Conservation (phyloP, 371 early-diverging fungal genomes). For the Syncephalastrum contaminatum region DNA sequence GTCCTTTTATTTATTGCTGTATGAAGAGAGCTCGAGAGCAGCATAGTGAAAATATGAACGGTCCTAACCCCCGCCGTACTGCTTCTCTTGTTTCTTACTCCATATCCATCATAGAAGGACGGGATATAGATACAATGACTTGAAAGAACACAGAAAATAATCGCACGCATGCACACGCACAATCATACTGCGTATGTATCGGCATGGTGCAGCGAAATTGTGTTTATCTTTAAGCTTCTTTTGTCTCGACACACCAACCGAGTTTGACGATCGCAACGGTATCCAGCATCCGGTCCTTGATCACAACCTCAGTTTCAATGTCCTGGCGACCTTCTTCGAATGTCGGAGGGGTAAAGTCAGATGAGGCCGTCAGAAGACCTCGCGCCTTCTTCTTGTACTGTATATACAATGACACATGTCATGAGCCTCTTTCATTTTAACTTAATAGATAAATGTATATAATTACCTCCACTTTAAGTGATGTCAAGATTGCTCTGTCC, state of each 20-base stretch:
- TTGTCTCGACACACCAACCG: slow-evolving; percentile 36
- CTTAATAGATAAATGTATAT: not conserved
- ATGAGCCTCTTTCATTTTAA: not conserved
- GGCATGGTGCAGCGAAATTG: slow-evolving; percentile 2
- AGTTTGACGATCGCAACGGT: slow-evolving; percentile 44
- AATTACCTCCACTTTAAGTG: slow-evolving; percentile 55
- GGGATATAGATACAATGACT: too few relatives aligned
- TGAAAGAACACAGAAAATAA: too few relatives aligned
- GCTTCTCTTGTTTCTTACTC: too few relatives aligned
- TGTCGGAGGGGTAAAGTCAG: slow-evolving; percentile 33
- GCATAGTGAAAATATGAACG: too few relatives aligned
- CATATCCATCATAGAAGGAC: too few relatives aligned
- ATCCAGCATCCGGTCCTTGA: slow-evolving; percentile 49
- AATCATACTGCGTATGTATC: not conserved
- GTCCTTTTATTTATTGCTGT: too few relatives aligned
- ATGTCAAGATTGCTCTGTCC: slow-evolving; percentile 46
- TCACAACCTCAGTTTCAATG: slow-evolving; percentile 38
- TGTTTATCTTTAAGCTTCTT: slow-evolving; percentile 17
- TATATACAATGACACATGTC: not conserved
- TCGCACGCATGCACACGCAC: too few relatives aligned
- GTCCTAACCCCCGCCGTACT: too few relatives aligned
- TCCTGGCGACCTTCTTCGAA: slow-evolving; percentile 18
- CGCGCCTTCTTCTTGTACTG: slow-evolving; percentile 54
- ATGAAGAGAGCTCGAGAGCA: too few relatives aligned
- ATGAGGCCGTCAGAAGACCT: slow-evolving; percentile 49